These are phyloP conservation scores for Scytalidium sp. DNA, from an alignment of 2,329 filamentous ascomycete genomes.

Conservation along the genomic window DNA sequence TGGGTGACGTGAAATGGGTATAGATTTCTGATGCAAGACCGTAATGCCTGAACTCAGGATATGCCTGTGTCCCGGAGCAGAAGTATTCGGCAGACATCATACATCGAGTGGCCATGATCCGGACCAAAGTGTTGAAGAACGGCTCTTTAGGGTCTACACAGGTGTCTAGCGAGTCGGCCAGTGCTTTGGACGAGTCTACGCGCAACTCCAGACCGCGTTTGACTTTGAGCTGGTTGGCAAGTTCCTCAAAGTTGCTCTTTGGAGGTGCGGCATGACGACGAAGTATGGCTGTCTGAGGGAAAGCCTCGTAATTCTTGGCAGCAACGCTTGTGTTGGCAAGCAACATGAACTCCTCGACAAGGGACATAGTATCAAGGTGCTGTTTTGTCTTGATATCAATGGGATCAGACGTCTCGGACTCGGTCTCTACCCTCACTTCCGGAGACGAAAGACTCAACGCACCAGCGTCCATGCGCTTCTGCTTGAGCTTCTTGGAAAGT, in stretches of 20 bases:
- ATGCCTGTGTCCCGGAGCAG: slow-evolving; percentile 87
- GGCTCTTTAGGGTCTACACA: slow-evolving; percentile 79
- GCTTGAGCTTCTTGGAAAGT: slow-evolving; percentile 88
- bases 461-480: slow-evolving; percentile 95
- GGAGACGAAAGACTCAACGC: slow-evolving; percentile 95
- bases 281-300: slow-evolving; percentile 92
- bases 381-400: slow-evolving; percentile 96
- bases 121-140: slow-evolving; percentile 97
- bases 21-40: slow-evolving; percentile 96
- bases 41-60: slow-evolving; percentile 95
- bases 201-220: slow-evolving; percentile 79
- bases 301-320: slow-evolving; percentile 82
- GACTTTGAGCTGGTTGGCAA: slow-evolving; percentile 84
- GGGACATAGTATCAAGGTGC: slow-evolving; percentile 90
- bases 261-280: slow-evolving; percentile 90
- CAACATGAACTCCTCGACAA: slow-evolving; percentile 99
- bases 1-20: slow-evolving; percentile 97
- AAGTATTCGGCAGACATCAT: slow-evolving; percentile 99
- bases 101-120: slow-evolving; percentile 95
- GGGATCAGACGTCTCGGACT: slow-evolving; percentile 93
- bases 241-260: slow-evolving; percentile 94
- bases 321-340: slow-evolving; percentile 96
- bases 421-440: slow-evolving; percentile 92
- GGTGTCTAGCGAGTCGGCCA: slow-evolving; percentile 85
- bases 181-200: slow-evolving; percentile 84